Evolutionary conservation across 192 early-diverging fungal species (phyloP), one percentile per base, ranked within the genome.

Genomic region (Gaertneriomyces sp.): DNA sequence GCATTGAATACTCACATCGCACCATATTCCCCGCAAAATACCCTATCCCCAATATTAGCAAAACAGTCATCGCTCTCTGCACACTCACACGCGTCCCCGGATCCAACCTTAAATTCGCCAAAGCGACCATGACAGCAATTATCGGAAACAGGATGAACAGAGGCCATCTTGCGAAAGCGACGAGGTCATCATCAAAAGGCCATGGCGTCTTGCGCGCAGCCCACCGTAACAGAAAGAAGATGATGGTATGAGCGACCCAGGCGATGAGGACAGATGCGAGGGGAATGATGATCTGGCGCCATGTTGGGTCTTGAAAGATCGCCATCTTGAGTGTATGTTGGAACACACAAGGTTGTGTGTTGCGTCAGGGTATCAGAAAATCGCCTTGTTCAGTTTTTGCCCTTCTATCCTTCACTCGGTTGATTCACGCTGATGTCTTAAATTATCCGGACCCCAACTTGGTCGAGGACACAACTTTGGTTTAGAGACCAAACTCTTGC

Each of bases 171-270:
- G n/a, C 3, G 63, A 39, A 69, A 19, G 16, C 17, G 50, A 69
- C 67, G 11, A 69, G 45, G 52, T 69, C 67, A 40, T 69, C 67
- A 45, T 69, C 67, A 38, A 69, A 69, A 2, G 67, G 59, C 67
- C 67, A 69, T 11, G 58, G 58, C 12, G 67, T 69, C 19, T 69
- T 49, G 10, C 47, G 60, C 11, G 67, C 67, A 1, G 53, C 60
- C 66, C 56, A 58, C 17, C 42, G n/a, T 46, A 49, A 38, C 12
- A 43, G 11, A 42, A 54, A 16, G 52, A 61, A 62, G 17, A 62
- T 40, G 52, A 61, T 42, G 42, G 45, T 53, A 44, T 69, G 60
- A 14, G 59, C 39, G 50, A 69, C 53, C 67, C 67, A 69, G 8
- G 67, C 41, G 33, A 44, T 45, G n/a, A 61, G 51, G 40, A 62